These are phyloP conservation scores for Leishmania turanica DNA, from an alignment of 208 protist genomes.

Conservation along the genomic window DNA sequence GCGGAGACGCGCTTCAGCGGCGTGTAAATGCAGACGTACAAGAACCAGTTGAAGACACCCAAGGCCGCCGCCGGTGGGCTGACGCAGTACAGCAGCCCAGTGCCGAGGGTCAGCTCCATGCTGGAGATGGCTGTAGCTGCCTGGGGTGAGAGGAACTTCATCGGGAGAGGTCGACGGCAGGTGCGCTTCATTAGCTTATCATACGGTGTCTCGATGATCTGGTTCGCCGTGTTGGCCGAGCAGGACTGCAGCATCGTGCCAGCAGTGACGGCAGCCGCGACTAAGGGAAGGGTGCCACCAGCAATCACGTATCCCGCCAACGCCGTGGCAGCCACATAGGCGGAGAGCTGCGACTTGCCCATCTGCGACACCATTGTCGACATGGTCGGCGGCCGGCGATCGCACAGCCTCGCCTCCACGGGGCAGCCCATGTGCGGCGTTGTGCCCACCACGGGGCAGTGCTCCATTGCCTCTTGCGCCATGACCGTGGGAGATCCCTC, in stretches of 20 bases:
- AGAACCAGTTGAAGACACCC: slow-evolving; percentile 78
- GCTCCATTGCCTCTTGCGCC: slow-evolving; percentile 31
- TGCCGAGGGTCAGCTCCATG: slow-evolving; percentile 65
- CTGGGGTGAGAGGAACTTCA: slow-evolving; percentile 60
- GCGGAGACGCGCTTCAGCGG: slow-evolving; percentile 87
- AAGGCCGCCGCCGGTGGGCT: slow-evolving; percentile 65
- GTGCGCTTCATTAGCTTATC: slow-evolving; percentile 92
- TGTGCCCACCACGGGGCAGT: slow-evolving; percentile 66
- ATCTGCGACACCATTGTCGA: slow-evolving; percentile 54
- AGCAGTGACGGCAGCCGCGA: slow-evolving; percentile 50
- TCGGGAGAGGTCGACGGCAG: slow-evolving; percentile 83
- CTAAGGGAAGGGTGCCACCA: slow-evolving; percentile 52
- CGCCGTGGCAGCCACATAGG: slow-evolving; percentile 81
- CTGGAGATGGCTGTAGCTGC: slow-evolving; percentile 45
- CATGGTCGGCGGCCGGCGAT: slow-evolving; percentile 35
- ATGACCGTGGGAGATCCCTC: slow-evolving; percentile 19
- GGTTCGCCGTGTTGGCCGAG: slow-evolving; percentile 91
- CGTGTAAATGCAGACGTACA: slow-evolving; percentile 92
- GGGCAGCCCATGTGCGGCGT: slow-evolving; percentile 51
- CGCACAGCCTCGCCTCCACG: slow-evolving; percentile 39
- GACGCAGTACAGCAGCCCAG: slow-evolving; percentile 64
- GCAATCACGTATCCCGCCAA: slow-evolving; percentile 78
- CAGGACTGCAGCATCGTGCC: slow-evolving; percentile 86
- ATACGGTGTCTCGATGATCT: slow-evolving; percentile 81
- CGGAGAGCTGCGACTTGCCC: slow-evolving; percentile 85